These are phyloP conservation scores for Sodiomyces alkalinus DNA, from an alignment of 2,329 filamentous ascomycete species.

Conservation along the genomic window DNA sequence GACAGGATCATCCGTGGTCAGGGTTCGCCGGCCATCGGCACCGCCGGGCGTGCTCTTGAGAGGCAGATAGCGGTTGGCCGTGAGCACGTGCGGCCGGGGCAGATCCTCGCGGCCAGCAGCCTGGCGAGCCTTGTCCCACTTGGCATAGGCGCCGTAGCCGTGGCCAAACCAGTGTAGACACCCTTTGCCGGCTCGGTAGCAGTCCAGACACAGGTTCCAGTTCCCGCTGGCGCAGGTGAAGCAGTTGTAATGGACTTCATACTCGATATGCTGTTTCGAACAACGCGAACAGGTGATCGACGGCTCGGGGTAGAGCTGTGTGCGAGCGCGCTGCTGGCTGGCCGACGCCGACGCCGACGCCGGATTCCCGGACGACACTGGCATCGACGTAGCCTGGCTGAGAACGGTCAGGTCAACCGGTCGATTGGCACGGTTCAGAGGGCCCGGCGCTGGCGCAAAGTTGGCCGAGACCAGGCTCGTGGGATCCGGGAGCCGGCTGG, in stretches of 20 bases:
- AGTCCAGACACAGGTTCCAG: constrained; percentile 68
- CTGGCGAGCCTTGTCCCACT: constrained; percentile 42
- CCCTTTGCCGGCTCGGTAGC: constrained; percentile 62
- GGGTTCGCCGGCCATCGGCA: constrained; percentile 37
- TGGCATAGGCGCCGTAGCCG: constrained; percentile 52
- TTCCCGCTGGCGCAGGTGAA: constrained; percentile 49
- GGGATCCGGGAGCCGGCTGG: constrained; percentile 15
- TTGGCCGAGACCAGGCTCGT: constrained; percentile 5
- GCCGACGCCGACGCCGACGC: constrained; percentile 15
- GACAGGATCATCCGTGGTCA: constrained; percentile 52
- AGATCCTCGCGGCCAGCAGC: constrained; percentile 21
- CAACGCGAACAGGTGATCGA: constrained; percentile 62
- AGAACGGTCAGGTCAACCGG: constrained; percentile 25
- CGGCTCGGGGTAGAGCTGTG: constrained; percentile 51
- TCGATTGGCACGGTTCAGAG: constrained; percentile 14
- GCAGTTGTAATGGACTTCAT: constrained; percentile 78
- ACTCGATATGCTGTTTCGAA: constrained; percentile 57
- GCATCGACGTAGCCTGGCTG: constrained; percentile 14
- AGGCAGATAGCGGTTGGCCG: constrained; percentile 38
- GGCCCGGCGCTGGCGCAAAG: constrained; percentile 8
- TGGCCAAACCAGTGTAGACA: constrained; percentile 86
- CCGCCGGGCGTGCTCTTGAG: constrained; percentile 34
- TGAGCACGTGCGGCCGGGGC: constrained; percentile 41
- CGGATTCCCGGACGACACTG: constrained; percentile 18
- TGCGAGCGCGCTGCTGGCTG: constrained; percentile 21